Percentiles rank a stretch among this genome's conserved stretches.
These are phyloP conservation scores for Rubroboletus satanas DNA, from an alignment of 768 basidiomycete genomes.

Conservation along the genomic window DNA sequence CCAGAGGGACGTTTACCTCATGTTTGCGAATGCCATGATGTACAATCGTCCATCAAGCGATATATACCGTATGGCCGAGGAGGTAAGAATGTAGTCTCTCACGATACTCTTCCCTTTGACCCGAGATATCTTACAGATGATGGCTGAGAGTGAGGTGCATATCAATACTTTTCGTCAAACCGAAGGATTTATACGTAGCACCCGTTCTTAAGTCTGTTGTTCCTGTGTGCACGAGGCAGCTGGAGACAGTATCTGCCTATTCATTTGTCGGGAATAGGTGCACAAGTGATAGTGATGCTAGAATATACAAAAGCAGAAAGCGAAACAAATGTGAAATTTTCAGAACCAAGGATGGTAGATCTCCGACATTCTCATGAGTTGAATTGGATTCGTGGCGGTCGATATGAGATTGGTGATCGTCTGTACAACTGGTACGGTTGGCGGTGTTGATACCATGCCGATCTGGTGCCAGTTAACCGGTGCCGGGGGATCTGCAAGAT, in stretches of 20 bases:
- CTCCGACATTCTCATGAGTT: conserved; percentile 83
- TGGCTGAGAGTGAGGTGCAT: conserved; percentile 64
- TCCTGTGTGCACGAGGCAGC: not conserved
- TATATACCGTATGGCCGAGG: conserved; percentile 87
- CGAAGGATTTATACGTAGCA: conserved; percentile 58
- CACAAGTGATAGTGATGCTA: conserved; percentile 1
- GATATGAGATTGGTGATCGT: conserved; percentile 81
- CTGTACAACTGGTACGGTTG: conserved; percentile 57
- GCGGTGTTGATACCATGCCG: conserved; percentile 20
- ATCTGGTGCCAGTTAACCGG: conserved; percentile 17
- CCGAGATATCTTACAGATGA: conserved; percentile 49
- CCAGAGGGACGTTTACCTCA: conserved; percentile 84
- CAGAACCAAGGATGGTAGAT: conserved; percentile 85
- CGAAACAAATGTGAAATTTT: not conserved
- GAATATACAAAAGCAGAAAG: not conserved
- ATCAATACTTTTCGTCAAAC: conserved; percentile 73
- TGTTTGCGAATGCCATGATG: conserved; percentile 98
- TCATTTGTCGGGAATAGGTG: conserved; percentile 1
- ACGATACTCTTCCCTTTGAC: not conserved
- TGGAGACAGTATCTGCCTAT: not conserved
- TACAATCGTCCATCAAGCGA: conserved; percentile 86
- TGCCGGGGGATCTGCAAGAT: not conserved
- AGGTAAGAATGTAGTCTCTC: conserved; percentile 49
- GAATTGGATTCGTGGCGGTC: conserved; percentile 79
- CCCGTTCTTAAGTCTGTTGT: conserved; percentile 24